Conservation (phyloP, 2,329 filamentous ascomycete species). For the Lachnellula hyalina region DNA sequence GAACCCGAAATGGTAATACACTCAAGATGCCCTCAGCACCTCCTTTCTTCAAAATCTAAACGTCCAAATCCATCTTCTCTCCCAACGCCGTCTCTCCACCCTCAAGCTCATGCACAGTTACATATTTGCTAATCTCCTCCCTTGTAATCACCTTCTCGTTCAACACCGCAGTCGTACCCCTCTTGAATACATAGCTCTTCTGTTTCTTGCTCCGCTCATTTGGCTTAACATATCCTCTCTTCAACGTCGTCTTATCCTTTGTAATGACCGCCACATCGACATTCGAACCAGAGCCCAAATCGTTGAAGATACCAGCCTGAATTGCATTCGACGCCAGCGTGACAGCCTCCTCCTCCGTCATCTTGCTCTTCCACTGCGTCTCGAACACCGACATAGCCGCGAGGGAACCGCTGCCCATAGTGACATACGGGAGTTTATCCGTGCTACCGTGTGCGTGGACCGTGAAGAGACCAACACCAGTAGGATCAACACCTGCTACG, state of each 20-base stretch:
- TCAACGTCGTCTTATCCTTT: conserved; percentile 85
- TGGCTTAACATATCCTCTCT: conserved; percentile 89
- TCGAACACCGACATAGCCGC: conserved; percentile 98
- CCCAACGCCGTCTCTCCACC: conserved; percentile 48
- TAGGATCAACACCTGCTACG: conserved; percentile 93
- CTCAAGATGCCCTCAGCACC: conserved; percentile 1
- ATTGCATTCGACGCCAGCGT: conserved; percentile 82
- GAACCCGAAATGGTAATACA: conserved; percentile 8
- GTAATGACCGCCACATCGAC: conserved; percentile 97
- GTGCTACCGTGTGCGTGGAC: conserved; percentile 98
- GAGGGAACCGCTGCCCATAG: conserved; percentile 94
- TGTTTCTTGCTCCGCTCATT: conserved; percentile 90
- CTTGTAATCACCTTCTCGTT: conserved; percentile 95
- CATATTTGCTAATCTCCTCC: conserved; percentile 89
- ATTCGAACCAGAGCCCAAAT: conserved; percentile 93
- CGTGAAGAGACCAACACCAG: conserved; percentile 91
- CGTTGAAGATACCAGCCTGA: conserved; percentile 96
- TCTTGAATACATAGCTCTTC: conserved; percentile 84
- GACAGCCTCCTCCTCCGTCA: conserved; percentile 77
- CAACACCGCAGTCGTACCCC: conserved; percentile 90
- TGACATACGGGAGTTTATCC: conserved; percentile 98
- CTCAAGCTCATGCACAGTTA: conserved; percentile 79
- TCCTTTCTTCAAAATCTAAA: conserved; percentile 34
- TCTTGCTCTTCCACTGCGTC: conserved; percentile 79
- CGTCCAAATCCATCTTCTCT: conserved; percentile 65